Evolutionary conservation across 768 basidiomycete species (phyloP).

Genomic region (Boletus reticulatus): DNA sequence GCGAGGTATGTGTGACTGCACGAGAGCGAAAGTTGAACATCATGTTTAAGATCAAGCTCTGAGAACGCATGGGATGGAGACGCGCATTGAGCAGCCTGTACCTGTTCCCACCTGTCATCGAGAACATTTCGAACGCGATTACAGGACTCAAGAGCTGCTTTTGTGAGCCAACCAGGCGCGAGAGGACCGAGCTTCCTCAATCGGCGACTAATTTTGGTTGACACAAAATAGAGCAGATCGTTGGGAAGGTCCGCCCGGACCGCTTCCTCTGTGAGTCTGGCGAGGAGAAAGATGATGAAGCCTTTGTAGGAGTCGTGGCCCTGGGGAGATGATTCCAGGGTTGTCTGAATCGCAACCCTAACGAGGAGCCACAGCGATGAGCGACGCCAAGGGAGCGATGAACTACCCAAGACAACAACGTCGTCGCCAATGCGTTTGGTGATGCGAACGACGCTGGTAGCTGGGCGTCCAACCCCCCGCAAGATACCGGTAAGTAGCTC

Average conservation of each 20-base stretch:
- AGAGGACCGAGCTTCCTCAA: constrained; percentile 21
- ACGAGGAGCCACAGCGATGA: constrained; percentile 38
- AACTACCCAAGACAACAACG: constrained; percentile 14
- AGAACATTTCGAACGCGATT: constrained; percentile 37
- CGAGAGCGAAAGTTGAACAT: constrained; percentile 34
- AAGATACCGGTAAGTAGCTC: constrained; percentile 45
- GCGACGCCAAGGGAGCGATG: constrained; percentile 34
- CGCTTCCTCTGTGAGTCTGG: constrained; percentile 23
- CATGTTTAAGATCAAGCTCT: constrained; percentile 24
- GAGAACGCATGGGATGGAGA: constrained; percentile 10
- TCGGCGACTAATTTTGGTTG: constrained; percentile 26
- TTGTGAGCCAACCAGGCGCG: constrained; percentile 34
- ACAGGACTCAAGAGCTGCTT: constrained; percentile 34
- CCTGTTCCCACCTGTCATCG: constrained; percentile 34
- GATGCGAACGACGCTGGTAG: constrained; percentile 17
- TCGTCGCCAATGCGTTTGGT: constrained; percentile 35
- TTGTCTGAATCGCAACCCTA: constrained; percentile 33
- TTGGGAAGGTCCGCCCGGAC: constrained; percentile 8
- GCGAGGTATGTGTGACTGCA: constrained; percentile 29
- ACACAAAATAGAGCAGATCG: constrained; percentile 30
- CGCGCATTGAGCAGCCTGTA: constrained; percentile 23
- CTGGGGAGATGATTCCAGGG: constrained; percentile 12
- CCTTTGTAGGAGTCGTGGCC: constrained; percentile 38
- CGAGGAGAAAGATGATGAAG: constrained; percentile 45
- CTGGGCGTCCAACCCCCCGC: constrained; percentile 26